phyloP scores from a whole-genome alignment of 169 alveolate species.

The Fabrea salina region DNA sequence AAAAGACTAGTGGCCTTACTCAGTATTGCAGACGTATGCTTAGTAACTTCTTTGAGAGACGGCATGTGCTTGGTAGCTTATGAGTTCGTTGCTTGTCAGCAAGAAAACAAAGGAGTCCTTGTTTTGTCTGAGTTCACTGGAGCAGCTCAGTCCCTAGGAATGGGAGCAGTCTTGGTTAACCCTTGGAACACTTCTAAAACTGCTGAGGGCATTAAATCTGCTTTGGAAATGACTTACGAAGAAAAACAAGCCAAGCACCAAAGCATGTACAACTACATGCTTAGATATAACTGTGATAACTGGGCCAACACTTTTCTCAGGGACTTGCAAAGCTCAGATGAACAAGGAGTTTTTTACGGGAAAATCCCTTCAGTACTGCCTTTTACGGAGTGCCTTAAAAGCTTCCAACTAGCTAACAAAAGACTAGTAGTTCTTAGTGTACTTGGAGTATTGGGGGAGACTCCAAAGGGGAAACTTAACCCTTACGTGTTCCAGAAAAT shows the following conservation, averaged over 20 bases:
- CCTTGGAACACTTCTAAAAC: neutral
- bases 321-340: neutral
- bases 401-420: neutral
- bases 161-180: neutral
- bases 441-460: neutral
- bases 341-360: neutral
- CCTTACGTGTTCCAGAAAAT: neutral
- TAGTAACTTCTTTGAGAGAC: conserved; percentile 27
- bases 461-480: neutral
- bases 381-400: neutral
- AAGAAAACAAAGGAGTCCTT: neutral
- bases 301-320: neutral
- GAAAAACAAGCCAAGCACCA: neutral
- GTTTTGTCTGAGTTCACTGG: conserved; percentile 29
- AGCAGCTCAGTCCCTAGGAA: conserved; percentile 4
- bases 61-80: conserved; percentile 21
- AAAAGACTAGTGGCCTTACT: neutral
- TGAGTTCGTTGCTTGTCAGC: neutral
- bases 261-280: neutral
- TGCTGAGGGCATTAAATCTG: neutral
- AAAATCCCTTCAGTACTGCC: neutral
- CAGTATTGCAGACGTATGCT: neutral
- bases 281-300: neutral
- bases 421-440: neutral
- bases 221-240: neutral